Percentiles rank a stretch among this genome's conserved stretches.
Evolutionary conservation across 192 early-diverging fungal genomes (phyloP).

Genomic region (Bifiguratus adelaidae): DNA sequence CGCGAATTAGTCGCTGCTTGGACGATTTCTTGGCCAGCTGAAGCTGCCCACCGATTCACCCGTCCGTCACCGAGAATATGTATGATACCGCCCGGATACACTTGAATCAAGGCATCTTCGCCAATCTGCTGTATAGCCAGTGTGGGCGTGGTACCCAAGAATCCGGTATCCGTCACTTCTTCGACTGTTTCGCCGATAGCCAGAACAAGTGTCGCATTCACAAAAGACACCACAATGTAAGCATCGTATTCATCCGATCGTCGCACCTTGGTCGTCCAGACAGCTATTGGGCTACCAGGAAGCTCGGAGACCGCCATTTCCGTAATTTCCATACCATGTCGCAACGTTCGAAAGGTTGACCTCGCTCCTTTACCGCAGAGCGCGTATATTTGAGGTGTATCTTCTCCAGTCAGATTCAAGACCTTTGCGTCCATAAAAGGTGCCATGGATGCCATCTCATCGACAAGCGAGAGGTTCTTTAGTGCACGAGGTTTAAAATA

Average conservation of each 20-base stretch:
- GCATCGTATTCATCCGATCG: constrained; percentile 52
- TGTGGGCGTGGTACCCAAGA: constrained; percentile 74
- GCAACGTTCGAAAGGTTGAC: constrained; percentile 76
- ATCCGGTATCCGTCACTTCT: constrained; percentile 87
- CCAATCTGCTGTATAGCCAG: constrained; percentile 75
- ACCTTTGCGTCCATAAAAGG: constrained; percentile 81
- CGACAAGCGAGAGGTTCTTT: constrained; percentile 79
- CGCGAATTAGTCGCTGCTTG: constrained; percentile 73
- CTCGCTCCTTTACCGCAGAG: constrained; percentile 74
- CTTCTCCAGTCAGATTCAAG: constrained; percentile 82
- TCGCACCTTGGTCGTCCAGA: constrained; percentile 65
- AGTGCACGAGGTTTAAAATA: constrained; percentile 70
- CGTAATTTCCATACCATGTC: constrained; percentile 85
- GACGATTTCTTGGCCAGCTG: constrained; percentile 59
- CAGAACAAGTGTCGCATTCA: constrained; percentile 86
- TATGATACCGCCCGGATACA: constrained; percentile 83
- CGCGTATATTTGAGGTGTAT: constrained; percentile 90
- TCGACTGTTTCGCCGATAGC: constrained; percentile 88
- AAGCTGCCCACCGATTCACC: constrained; percentile 90
- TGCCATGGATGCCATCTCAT: constrained; percentile 75
- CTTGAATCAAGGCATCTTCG: constrained; percentile 81
- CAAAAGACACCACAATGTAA: constrained; percentile 89
- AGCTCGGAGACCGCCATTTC: constrained; percentile 91
- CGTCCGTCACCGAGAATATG: constrained; percentile 82
- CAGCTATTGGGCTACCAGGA: constrained; percentile 85